Percentiles rank a stretch among this genome's conserved stretches.
Conservation (phyloP, 495 filamentous ascomycete genomes). For the Symbiotaphrina buchneri region DNA sequence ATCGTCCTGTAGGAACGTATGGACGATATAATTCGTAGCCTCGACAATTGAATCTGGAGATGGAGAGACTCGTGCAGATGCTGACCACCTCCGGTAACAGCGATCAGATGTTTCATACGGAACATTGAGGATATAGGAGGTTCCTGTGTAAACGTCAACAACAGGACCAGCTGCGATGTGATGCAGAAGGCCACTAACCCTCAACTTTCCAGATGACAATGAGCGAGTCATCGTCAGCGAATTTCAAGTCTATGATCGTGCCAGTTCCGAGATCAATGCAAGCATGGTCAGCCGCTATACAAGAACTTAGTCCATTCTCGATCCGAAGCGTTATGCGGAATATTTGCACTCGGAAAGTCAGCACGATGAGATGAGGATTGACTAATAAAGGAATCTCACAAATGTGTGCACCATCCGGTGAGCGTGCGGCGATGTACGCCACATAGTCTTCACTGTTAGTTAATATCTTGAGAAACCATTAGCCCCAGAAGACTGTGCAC, state of each 20-base stretch:
- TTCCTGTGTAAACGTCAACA: constrained; percentile 6
- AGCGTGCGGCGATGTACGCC: no score
- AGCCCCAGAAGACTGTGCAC: no score
- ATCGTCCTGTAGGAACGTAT: constrained; percentile 16
- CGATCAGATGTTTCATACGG: no score
- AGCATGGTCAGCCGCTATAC: constrained; percentile 16
- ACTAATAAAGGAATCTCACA: no score
- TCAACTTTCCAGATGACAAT: constrained; percentile 23
- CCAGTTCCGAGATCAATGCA: constrained; percentile 19
- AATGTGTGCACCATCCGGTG: no score
- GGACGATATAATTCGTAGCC: constrained; percentile 10
- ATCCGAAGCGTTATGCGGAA: constrained; percentile 24
- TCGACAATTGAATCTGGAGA: constrained; percentile 6
- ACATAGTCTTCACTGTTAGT: no score
- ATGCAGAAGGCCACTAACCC: constrained; percentile 13
- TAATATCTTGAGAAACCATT: constrained; percentile 1
- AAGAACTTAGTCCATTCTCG: constrained; percentile 31
- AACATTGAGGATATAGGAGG: constrained; percentile 17
- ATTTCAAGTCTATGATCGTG: constrained; percentile 27
- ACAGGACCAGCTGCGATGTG: constrained; percentile 2
- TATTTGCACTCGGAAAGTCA: constrained; percentile 30
- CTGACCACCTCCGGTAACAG: no score
- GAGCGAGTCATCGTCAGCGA: constrained; percentile 27
- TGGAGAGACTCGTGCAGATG: no score
- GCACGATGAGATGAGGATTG: no score